phyloP scores from a whole-genome alignment of 257 asterid genomes.

The Solanum chaucha region DNA sequence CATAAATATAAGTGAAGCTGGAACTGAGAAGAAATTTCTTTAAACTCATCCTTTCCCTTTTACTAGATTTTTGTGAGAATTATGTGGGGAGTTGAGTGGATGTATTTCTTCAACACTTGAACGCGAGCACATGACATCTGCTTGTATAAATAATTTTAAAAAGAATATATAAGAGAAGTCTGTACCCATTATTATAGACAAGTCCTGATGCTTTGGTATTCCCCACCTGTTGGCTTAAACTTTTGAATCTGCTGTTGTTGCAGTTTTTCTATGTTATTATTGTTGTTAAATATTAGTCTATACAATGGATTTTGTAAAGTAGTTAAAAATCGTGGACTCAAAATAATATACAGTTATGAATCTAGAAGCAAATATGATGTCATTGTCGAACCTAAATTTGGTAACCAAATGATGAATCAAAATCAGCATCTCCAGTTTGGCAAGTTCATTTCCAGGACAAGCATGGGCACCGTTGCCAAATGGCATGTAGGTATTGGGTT shows the following conservation, averaged over 20 bases:
- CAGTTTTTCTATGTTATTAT: neutral
- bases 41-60: neutral
- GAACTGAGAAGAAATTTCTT: neutral
- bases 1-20: neutral
- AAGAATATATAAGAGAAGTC: neutral
- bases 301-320: neutral
- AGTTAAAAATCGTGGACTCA: neutral
- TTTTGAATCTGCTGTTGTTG: neutral
- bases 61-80: neutral
- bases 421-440: constrained; percentile 69
- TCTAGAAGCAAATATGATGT: neutral
- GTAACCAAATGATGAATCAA: constrained; percentile 61
- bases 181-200: neutral
- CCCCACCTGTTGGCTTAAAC: neutral
- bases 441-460: constrained; percentile 88
- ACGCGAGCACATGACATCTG: neutral
- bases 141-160: neutral
- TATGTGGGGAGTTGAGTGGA: neutral
- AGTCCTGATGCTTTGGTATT: neutral
- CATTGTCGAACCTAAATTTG: constrained; percentile 41
- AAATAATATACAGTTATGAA: neutral
- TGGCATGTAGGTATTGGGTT: constrained; percentile 82
- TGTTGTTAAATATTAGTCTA: neutral
- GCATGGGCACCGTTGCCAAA: constrained; percentile 92
- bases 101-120: neutral